Base-by-base conservation (phyloP, 768 basidiomycete genomes). In the Mycena epipterygia region DNA sequence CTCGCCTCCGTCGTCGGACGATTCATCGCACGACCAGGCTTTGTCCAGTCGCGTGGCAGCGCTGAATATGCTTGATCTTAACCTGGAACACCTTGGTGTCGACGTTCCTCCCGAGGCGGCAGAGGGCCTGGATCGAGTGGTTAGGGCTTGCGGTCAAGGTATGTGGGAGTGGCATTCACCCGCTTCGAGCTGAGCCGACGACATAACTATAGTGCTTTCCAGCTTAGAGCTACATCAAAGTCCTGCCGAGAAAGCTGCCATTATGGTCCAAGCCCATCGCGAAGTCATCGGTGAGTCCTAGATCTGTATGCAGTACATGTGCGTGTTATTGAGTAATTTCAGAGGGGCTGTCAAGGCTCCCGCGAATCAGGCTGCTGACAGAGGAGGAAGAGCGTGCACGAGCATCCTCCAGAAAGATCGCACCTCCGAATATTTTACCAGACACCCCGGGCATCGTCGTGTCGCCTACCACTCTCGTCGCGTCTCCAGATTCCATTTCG, bases 41-140 rank as follows among this genome's bases (percentile, higher is more conserved):
- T 84, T 99, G 5, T 90, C 96, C 0, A 93, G 91, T 76, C 90
- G 97, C 7, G 91, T 98, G 19, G 95, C 95, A 17, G 97, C 96
- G 1, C 84, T 99, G 51, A 96, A 97, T 73, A 89, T 96, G 86
- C 85, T 99, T 1, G 97, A 98, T 79, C 84, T 99, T 0, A 88
- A 91, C 2, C 83, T 99, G 13, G 92, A 93, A 42, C 96, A 99
- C 81, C 89, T 99, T 1, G 97, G 97, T 19, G 87, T 99, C 12
- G 91, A 95, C 60, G 89, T 95, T 0, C 91, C 89, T 1, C 82
- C 86, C 23, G 84, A 82, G 6, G 86, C 82, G 35, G 68, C 78
- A 9, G 85, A 86, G 55, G 83, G 83, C 27, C 82, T 97, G 16
- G 87, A 92, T 53, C 81, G 81, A 3, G 89, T 98, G 12, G 88